Percentiles rank a stretch among this genome's conserved stretches.
phyloP scores from a whole-genome alignment of 2,329 filamentous ascomycete species.

The Beauveria medogensis region DNA sequence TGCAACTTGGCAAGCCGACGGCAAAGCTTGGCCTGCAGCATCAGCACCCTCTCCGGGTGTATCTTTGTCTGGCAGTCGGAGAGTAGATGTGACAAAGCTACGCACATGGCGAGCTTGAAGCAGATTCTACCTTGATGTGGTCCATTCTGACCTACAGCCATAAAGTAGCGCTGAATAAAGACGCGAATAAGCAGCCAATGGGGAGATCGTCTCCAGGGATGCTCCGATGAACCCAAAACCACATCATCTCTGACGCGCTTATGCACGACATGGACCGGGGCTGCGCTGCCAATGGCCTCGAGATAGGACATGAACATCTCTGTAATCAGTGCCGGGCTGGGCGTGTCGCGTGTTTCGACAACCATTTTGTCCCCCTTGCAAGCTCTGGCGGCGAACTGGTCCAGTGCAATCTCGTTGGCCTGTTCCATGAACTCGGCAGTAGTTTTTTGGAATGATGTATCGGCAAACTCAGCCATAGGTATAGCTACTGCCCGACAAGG shows the following conservation, averaged over 20 bases:
- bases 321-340: slow-evolving; percentile 48
- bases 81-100: slow-evolving; percentile 39
- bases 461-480: slow-evolving; percentile 22
- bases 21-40: slow-evolving; percentile 40
- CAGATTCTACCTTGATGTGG: slow-evolving; percentile 33
- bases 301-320: slow-evolving; percentile 54
- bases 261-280: slow-evolving; percentile 29
- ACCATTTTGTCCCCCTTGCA: slow-evolving; percentile 42
- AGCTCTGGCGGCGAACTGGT: slow-evolving; percentile 42
- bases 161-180: slow-evolving; percentile 42
- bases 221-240: slow-evolving; percentile 33
- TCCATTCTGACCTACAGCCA: slow-evolving; percentile 14
- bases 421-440: slow-evolving; percentile 48
- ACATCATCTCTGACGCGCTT: slow-evolving; percentile 61
- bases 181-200: slow-evolving; percentile 58
- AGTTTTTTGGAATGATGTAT: slow-evolving; percentile 34
- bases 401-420: slow-evolving; percentile 44
- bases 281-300: slow-evolving; percentile 39
- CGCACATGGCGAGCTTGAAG: slow-evolving; percentile 52
- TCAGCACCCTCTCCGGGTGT: slow-evolving; percentile 15
- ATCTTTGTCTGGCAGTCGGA: slow-evolving; percentile 22
- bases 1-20: slow-evolving; percentile 52
- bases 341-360: slow-evolving; percentile 49
- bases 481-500: slow-evolving; percentile 45
- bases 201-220: slow-evolving; percentile 55